These are phyloP conservation scores for Hydrangea macrophylla DNA, from an alignment of 148 eudicot genomes.

Conservation along the genomic window DNA sequence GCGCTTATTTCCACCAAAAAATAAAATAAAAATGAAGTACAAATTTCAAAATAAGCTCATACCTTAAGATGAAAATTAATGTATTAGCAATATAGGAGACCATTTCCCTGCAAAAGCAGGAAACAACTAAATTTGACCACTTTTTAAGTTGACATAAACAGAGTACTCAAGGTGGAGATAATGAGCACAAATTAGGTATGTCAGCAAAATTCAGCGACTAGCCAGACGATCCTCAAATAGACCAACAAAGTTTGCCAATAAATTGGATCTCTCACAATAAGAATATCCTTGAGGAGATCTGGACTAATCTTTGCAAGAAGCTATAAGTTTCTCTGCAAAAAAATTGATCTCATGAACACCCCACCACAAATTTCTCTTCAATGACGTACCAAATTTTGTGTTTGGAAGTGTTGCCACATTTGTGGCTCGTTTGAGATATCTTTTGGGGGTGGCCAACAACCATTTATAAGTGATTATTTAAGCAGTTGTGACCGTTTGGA, in stretches of 20 bases:
- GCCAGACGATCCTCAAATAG: not conserved
- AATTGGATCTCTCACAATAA: not conserved
- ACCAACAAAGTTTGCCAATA: not conserved
- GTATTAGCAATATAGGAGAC: constrained; percentile 97
- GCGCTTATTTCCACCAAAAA: not conserved
- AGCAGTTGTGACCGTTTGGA: too few species aligned
- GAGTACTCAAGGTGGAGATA: too few species aligned
- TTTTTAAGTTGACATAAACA: not conserved
- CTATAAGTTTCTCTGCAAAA: too few species aligned
- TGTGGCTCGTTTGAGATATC: too few species aligned
- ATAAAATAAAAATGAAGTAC: not conserved
- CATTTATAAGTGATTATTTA: too few species aligned
- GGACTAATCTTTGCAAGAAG: not conserved
- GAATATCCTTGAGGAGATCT: not conserved
- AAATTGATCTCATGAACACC: too few species aligned
- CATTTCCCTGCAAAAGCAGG: constrained; percentile 78
- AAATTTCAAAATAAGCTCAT: constrained; percentile 14
- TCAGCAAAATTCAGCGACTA: not conserved
- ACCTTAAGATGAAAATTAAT: constrained; percentile 91
- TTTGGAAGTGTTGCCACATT: too few species aligned
- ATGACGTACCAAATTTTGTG: too few species aligned
- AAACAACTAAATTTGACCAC: not conserved
- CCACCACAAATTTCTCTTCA: too few species aligned
- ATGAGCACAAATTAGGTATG: not conserved
- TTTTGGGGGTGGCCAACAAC: too few species aligned